phyloP scores from a whole-genome alignment of 305 asterid species.

The Solanum hybrid region DNA sequence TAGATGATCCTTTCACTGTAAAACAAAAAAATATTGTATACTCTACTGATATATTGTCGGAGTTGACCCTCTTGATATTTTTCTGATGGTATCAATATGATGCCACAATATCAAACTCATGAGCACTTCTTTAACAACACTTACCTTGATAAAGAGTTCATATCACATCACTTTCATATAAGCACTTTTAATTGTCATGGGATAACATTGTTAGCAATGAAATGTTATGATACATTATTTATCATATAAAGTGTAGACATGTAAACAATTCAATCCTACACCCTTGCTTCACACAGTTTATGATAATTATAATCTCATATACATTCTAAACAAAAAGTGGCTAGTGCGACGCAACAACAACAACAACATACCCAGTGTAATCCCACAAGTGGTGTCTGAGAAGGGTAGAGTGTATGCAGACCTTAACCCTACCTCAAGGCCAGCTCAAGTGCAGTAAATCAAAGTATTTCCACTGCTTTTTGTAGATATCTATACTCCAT shows the following conservation, averaged over 20 bases:
- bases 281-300: neutral
- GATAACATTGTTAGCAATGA: neutral
- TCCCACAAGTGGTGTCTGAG: too few relatives aligned
- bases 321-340: neutral
- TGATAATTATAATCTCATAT: neutral
- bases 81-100: neutral
- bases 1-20: neutral
- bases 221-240: neutral
- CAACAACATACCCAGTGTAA: too few relatives aligned
- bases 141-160: neutral
- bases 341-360: neutral
- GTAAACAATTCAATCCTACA: neutral
- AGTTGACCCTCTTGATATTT: neutral
- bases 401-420: too few relatives aligned
- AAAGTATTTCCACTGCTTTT: constrained; percentile 36
- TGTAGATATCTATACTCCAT: constrained; percentile 53
- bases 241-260: neutral
- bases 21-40: neutral
- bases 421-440: too few relatives aligned
- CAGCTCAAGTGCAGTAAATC: too few relatives aligned
- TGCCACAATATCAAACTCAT: neutral
- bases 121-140: neutral
- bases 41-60: neutral
- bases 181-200: neutral
- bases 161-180: neutral